Evolutionary conservation across 2,329 filamentous ascomycete species (phyloP).

Genomic region (Elsinoe batatas): DNA sequence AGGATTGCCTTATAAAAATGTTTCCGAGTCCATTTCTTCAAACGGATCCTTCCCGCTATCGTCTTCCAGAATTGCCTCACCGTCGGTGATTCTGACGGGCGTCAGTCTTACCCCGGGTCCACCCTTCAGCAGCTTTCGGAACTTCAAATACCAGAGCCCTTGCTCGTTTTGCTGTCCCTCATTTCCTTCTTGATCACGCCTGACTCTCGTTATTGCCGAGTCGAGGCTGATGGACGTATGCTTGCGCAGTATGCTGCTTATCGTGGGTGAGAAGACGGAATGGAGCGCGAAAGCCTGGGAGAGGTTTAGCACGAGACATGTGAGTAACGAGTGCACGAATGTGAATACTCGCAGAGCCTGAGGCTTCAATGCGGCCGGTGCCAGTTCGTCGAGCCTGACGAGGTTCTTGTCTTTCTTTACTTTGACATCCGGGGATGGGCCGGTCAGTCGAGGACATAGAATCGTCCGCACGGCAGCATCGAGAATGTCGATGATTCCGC

Average conservation of each 20-base stretch:
- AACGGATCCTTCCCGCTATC: slow-evolving; percentile 3
- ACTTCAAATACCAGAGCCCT: slow-evolving; percentile 6
- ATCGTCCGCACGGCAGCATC: slow-evolving; percentile 1
- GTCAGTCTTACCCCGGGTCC: slow-evolving; percentile 5
- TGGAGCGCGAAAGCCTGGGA: slow-evolving; percentile 3
- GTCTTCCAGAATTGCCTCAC: not conserved
- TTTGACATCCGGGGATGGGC: not conserved
- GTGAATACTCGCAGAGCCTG: not conserved
- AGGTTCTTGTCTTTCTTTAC: not conserved
- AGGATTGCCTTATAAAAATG: too few relatives aligned
- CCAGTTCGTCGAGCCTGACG: not conserved
- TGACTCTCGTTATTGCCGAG: not conserved
- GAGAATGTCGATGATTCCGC: not conserved
- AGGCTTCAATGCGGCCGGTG: slow-evolving; percentile 9
- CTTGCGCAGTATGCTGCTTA: not conserved
- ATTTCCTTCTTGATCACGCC: not conserved
- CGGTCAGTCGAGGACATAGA: not conserved
- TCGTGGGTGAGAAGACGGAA: not conserved
- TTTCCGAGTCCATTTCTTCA: not conserved
- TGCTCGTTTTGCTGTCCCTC: not conserved
- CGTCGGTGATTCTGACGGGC: not conserved
- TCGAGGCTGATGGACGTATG: not conserved
- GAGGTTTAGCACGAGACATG: not conserved
- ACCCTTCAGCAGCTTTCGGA: slow-evolving; percentile 4
- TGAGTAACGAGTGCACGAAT: not conserved